Evolutionary conservation across 352 stramenopile genomes (phyloP), one percentile per base, ranked within the genome.

Genomic region (Globisporangium iwayamae): DNA sequence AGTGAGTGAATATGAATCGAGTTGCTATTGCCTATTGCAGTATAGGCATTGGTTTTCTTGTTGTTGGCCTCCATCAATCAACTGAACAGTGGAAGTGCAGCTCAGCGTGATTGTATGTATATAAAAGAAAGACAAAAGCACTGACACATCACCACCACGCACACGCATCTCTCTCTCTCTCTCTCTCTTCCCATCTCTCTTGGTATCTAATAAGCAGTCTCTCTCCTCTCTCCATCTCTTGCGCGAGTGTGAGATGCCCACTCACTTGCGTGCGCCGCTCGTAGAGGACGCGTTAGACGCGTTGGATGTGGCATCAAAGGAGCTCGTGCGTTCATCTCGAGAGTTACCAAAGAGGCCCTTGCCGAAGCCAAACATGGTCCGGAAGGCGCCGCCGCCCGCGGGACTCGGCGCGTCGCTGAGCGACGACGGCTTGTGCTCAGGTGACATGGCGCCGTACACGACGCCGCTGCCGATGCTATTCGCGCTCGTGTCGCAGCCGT

Each of bases 311-410:
- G 77, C 66, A 56, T 90, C 81, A 54, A 85, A 85, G 11, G 83
- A 89, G 53, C 70, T 74, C 30, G 77, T 73, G 38, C 83, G 80
- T 38, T 81, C 70, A 60, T 89, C 84, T 34, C 82, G 80, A 18
- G 73, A 71, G 61, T 53, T 60, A 36, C 48, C 59, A 39, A 91
- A 91, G n/a, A 93, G 85, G 13, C 83, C 79, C 55, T 81, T 90
- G 54, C 81, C 79, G 41, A 90, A 82, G 25, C 83, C 81, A 58
- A 92, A 92, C 46, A 92, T 81, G 36, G 79, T 81, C 38, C 76
- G 75, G 47, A 83, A 81, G 30, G 69, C 72, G 4, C 74, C 75
- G 25, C 71, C 72, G 4, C 74, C 75, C 25, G 75, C 72, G 5
- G 72, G 71, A 54, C 71, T 83, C 34, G 72, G 54, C 39, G 69